Percentiles rank a stretch among this genome's conserved stretches.
Evolutionary conservation across 768 basidiomycete genomes (phyloP).

Genomic region (Hygrocybe coccinea): DNA sequence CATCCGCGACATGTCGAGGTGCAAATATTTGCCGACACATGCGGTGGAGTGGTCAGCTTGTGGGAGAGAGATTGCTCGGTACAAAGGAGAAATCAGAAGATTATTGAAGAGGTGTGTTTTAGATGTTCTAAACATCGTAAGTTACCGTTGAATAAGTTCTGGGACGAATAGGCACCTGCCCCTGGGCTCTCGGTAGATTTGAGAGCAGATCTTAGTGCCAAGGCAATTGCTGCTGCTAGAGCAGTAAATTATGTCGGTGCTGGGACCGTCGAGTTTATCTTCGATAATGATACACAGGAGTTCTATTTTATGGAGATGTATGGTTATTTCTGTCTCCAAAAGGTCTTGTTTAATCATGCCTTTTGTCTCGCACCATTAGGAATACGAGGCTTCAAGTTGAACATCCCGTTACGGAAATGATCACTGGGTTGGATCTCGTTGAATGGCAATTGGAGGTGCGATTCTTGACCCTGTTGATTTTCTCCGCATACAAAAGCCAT

Average conservation of each 20-base stretch:
- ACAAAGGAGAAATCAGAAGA: slow-evolving; percentile 91
- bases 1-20: slow-evolving; percentile 90
- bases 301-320: slow-evolving; percentile 98
- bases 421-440: slow-evolving; percentile 89
- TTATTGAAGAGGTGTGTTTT: slow-evolving; percentile 71
- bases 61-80: slow-evolving; percentile 95
- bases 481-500: background rate
- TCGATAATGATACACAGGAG: slow-evolving; percentile 80
- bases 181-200: slow-evolving; percentile 79
- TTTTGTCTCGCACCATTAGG: slow-evolving; percentile 36
- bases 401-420: slow-evolving; percentile 93
- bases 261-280: slow-evolving; percentile 95
- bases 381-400: slow-evolving; percentile 84
- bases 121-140: background rate
- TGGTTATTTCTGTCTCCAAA: slow-evolving; percentile 18
- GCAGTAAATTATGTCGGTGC: slow-evolving; percentile 91
- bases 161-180: slow-evolving; percentile 68
- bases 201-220: slow-evolving; percentile 73
- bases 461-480: background rate
- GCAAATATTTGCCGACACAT: slow-evolving; percentile 84
- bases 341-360: background rate
- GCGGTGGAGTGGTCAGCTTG: slow-evolving; percentile 82
- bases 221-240: slow-evolving; percentile 87
- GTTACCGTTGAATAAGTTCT: background rate
- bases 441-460: slow-evolving; percentile 88